Base-by-base conservation (phyloP, 495 filamentous ascomycete genomes). In the Tuber melanosporum region DNA sequence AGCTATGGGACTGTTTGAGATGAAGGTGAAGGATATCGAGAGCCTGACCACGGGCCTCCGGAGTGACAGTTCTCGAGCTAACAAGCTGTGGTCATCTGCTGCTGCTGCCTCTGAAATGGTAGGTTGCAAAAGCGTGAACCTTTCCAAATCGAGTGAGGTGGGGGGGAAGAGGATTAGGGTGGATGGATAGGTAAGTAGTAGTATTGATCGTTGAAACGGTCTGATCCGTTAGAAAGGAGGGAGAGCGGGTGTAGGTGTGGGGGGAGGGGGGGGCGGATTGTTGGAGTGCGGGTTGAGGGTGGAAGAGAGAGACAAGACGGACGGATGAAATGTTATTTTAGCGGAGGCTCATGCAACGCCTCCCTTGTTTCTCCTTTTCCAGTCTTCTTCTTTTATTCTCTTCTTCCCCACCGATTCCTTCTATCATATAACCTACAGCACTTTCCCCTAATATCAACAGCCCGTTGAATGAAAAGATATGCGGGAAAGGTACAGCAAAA, bases 51-150 rank as follows among this genome's bases (percentile, higher is more conserved):
- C 49, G 74, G 74, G 70, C 79, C 79, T 81, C 80, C 73, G 74
- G 81, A 81, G 76, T 81, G 75, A 82, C 79, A 74, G 79, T 75
- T 70, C 75, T 79, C 73, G 81, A 78, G 73, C 71, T 42, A 74
- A 77, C 79, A 81, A 71, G 76, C 79, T 71, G 70, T 71, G 80
- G 75, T 81, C 80, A 81, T 81, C 80, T 81, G 80, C 80, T 81
- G 75, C 73, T 70, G 70, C 66, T 73, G 44, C 44, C 44, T 80
- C 19, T 19, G 36, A 47, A 26, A 70, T 32, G 49, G 71, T 42
- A 78, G 74, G 73, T 69, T 71, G 70, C 71, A 66, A 39, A 71
- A 69, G 47, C 66, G 70, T 45, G 32, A 69, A 66, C 14, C 57
- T 36, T 36, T 66, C 57, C 57, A 14, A 32, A 66, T 19, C 20